Percentiles rank a stretch among this genome's conserved stretches.
phyloP scores from a whole-genome alignment of 2,329 filamentous ascomycete genomes.

The Clonostachys chloroleuca region DNA sequence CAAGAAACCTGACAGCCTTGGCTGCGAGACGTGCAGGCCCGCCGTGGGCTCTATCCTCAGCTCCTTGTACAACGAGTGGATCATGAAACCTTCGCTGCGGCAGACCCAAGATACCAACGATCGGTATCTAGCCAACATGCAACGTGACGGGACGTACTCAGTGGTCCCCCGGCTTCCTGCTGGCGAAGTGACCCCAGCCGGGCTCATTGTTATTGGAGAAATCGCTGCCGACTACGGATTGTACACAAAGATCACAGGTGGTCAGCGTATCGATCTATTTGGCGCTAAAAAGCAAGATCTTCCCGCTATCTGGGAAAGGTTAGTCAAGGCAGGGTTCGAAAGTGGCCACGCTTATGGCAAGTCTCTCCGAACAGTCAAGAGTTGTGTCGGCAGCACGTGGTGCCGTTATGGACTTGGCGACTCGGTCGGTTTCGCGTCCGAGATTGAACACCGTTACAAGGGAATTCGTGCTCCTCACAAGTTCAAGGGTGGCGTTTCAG shows the following conservation, averaged over 20 bases:
- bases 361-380: constrained; percentile 83
- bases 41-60: constrained; percentile 76
- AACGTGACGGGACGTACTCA: constrained; percentile 86
- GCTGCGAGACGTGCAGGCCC: constrained; percentile 86
- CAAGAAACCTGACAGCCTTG: constrained; percentile 65
- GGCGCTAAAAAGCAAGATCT: constrained; percentile 86
- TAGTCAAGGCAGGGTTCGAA: constrained; percentile 84
- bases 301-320: constrained; percentile 72
- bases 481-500: constrained; percentile 84
- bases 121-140: constrained; percentile 82
- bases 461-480: constrained; percentile 84
- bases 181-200: constrained; percentile 84
- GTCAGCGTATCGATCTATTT: constrained; percentile 90
- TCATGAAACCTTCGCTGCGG: not conserved
- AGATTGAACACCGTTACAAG: constrained; percentile 88
- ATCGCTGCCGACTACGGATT: constrained; percentile 81
- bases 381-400: constrained; percentile 88
- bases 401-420: constrained; percentile 86
- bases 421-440: constrained; percentile 85
- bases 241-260: constrained; percentile 90
- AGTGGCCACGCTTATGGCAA: constrained; percentile 90
- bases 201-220: constrained; percentile 76
- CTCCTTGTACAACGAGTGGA: constrained; percentile 26
- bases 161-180: constrained; percentile 79
- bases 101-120: constrained; percentile 79